These are phyloP conservation scores for Bipolaris oryzae DNA, from an alignment of 2,329 filamentous ascomycete species.

Conservation along the genomic window DNA sequence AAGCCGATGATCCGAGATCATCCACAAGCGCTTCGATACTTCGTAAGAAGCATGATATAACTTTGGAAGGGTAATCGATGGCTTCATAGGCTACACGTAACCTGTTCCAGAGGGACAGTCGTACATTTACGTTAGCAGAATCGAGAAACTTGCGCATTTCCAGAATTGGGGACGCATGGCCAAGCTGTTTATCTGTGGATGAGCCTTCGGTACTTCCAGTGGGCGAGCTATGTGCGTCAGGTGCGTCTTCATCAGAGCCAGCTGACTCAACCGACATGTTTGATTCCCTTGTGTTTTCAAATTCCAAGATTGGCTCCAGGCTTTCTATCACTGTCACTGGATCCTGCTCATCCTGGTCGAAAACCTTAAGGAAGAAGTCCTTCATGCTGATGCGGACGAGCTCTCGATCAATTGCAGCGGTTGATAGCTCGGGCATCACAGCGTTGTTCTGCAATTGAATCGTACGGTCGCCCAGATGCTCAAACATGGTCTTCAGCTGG, in stretches of 20 bases:
- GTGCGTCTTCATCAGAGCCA: slow-evolving; percentile 10
- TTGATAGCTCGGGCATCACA: slow-evolving; percentile 85
- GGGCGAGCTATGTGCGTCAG: slow-evolving; percentile 19
- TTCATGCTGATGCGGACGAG: slow-evolving; percentile 92
- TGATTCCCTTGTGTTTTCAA: slow-evolving; percentile 38
- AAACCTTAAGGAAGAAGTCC: slow-evolving; percentile 92
- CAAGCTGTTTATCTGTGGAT: slow-evolving; percentile 5
- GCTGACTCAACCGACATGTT: slow-evolving; percentile 7
- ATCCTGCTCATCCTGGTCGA: slow-evolving; percentile 80
- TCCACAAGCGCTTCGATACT: slow-evolving; percentile 82
- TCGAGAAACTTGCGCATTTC: slow-evolving; percentile 87
- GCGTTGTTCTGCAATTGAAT: slow-evolving; percentile 80
- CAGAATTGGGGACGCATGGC: slow-evolving; percentile 54
- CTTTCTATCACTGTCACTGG: slow-evolving; percentile 87
- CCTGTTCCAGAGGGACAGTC: slow-evolving; percentile 86
- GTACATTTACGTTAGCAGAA: slow-evolving; percentile 79
- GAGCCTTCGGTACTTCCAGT: slow-evolving; percentile 16
- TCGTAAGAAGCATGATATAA: slow-evolving; percentile 83
- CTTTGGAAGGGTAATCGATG: slow-evolving; percentile 85
- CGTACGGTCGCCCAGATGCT: slow-evolving; percentile 54
- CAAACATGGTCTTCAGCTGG: slow-evolving; percentile 64
- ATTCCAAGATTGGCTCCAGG: slow-evolving; percentile 88
- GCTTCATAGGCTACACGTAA: slow-evolving; percentile 86
- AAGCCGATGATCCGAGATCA: slow-evolving; percentile 68
- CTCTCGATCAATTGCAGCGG: slow-evolving; percentile 83